Percentiles rank a stretch among this genome's conserved stretches.
Evolutionary conservation across 495 filamentous ascomycete genomes (phyloP).

Genomic region (Amphirosellinia nigrospora): DNA sequence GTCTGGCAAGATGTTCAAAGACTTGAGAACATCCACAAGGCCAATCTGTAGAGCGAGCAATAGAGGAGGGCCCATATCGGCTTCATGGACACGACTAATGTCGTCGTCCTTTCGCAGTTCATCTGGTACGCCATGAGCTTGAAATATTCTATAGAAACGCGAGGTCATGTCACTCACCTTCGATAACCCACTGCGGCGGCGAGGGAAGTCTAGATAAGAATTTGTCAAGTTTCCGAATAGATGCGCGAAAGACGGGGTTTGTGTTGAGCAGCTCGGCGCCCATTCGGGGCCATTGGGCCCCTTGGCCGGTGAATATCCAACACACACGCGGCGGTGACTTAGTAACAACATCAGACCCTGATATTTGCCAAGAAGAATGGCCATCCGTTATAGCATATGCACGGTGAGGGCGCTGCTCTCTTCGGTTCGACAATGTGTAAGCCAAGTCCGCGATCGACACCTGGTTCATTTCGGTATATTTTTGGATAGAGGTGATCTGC

Average conservation of each 20-base stretch:
- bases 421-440: constrained; percentile 30
- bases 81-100: constrained; percentile 36
- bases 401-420: constrained; percentile 34
- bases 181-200: constrained; percentile 6
- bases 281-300: constrained; percentile 41
- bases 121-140: no score
- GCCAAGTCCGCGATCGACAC: constrained; percentile 28
- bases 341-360: background rate
- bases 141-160: no score
- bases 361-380: background rate
- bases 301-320: constrained; percentile 38
- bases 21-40: constrained; percentile 55
- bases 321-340: constrained; percentile 22
- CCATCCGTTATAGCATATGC: constrained; percentile 19
- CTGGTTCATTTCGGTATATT: constrained; percentile 18
- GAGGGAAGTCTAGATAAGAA: background rate
- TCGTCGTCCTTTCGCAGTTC: constrained; percentile 26
- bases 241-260: background rate
- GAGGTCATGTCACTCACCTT: background rate
- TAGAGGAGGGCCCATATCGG: constrained; percentile 46
- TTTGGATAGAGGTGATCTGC: constrained; percentile 24
- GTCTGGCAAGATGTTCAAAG: constrained; percentile 50
- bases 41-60: constrained; percentile 55
- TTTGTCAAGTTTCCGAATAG: constrained; percentile 6
- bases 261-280: constrained; percentile 28